Conservation (phyloP, 106 monocot genomes). For the Acorus calamus region DNA sequence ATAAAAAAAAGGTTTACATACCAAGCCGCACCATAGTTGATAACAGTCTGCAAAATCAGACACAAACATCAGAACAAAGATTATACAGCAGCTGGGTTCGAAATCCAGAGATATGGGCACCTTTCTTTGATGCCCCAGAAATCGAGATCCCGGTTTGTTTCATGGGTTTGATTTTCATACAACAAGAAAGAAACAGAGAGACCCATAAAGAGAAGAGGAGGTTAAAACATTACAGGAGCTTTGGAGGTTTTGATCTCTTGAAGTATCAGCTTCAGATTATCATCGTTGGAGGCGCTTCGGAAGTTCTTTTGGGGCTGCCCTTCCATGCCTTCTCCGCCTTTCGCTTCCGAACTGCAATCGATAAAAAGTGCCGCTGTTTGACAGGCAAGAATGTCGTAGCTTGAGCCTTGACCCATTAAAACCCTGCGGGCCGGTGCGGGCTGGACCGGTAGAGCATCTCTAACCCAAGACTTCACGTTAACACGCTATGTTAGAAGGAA, state of each 20-base stretch:
- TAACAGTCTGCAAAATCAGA: slow-evolving; percentile 21
- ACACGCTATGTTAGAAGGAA: too few species aligned
- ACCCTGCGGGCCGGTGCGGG: too few species aligned
- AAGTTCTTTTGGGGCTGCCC: background rate
- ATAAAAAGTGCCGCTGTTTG: too few species aligned
- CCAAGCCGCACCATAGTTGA: slow-evolving; percentile 42
- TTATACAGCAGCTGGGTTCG: background rate
- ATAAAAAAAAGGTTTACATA: background rate
- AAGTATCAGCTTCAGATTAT: slow-evolving; percentile 17
- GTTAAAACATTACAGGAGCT: slow-evolving; percentile 9
- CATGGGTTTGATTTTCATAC: too few species aligned
- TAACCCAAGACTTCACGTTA: too few species aligned
- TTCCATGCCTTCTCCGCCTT: too few species aligned
- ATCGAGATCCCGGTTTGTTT: too few species aligned
- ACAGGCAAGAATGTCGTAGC: too few species aligned
- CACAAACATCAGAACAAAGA: background rate
- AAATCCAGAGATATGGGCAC: background rate
- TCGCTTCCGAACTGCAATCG: too few species aligned
- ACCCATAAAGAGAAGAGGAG: background rate
- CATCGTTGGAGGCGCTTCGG: slow-evolving; percentile 8
- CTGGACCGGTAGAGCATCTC: too few species aligned
- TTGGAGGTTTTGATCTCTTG: slow-evolving; percentile 26
- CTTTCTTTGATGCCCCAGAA: too few species aligned
- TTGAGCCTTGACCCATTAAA: too few species aligned
- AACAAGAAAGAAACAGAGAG: background rate